Evolutionary conservation across 2,329 filamentous ascomycete species (phyloP).

Genomic region (Nigrograna mackinnonii): DNA sequence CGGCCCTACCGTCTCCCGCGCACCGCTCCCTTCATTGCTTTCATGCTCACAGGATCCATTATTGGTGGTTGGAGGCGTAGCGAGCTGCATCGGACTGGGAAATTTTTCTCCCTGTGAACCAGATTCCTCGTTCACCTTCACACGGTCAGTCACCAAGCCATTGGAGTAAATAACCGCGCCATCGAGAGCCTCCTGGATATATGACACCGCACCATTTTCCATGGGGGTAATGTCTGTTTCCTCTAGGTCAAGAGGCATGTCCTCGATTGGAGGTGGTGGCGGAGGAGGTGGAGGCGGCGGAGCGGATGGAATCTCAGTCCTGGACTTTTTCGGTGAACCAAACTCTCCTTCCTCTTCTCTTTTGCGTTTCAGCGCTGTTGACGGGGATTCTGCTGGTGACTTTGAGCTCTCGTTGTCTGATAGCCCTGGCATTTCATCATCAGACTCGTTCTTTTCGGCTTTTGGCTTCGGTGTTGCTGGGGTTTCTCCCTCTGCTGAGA

Average conservation of each 20-base stretch:
- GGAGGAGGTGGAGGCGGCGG: constrained; percentile 47
- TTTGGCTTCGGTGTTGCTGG: constrained; percentile 21
- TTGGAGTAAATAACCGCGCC: constrained; percentile 3
- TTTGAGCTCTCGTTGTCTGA: constrained; percentile 17
- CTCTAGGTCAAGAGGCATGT: constrained; percentile 27
- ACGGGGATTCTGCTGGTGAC: constrained; percentile 28
- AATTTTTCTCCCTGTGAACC: constrained; percentile 2
- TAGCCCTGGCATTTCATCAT: constrained; percentile 23
- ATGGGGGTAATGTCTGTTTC: constrained; percentile 23
- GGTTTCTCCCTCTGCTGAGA: constrained; percentile 10
- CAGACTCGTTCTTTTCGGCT: constrained; percentile 9
- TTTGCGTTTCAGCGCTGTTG: constrained; percentile 40
- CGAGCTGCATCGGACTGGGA: constrained; percentile 47
- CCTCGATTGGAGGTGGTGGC: constrained; percentile 35
- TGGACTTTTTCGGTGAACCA: constrained; percentile 35
- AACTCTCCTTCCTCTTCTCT: constrained; percentile 33
- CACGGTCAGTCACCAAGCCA: constrained; percentile 14
- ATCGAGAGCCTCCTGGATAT: neutral
- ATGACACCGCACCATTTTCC: constrained; percentile 12
- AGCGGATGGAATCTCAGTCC: constrained; percentile 33
- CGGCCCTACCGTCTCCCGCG: too few relatives aligned
- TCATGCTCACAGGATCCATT: constrained; percentile 33
- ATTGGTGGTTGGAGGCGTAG: constrained; percentile 44
- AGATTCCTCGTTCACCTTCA: constrained; percentile 20
- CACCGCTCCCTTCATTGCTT: neutral